Base-by-base conservation (phyloP, 2,329 filamentous ascomycete genomes). In the Chaetothyriales sp. region DNA sequence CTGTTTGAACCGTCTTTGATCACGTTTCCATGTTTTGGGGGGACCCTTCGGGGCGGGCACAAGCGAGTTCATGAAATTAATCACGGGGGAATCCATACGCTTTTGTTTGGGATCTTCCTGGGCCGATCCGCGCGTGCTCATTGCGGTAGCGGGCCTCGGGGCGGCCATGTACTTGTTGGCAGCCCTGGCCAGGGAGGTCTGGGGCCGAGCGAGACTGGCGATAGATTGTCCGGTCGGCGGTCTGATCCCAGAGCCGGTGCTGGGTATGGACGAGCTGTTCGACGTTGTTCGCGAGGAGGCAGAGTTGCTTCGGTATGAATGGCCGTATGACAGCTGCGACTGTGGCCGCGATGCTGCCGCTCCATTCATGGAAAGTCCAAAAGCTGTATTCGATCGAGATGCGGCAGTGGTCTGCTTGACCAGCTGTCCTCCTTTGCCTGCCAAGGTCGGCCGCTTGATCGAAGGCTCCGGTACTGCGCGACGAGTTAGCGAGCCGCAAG, bases 401-500 rank as follows among this genome's bases (percentile, higher is more conserved):
- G 70, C 67, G 53, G 68, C 62, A 28, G 65, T 61, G 47, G 66
- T 63, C 12, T 70, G 63, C 44, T 66, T 64, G 52, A 65, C 70
- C 28, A 68, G 73, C 53, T 83, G 78, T 54, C 65, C 73, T 28
- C 73, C 77, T 57, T 71, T 70, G 51, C 81, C 76, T 18, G 65
- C 66, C 22, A 81, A 65, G 12, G 76, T 77, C 60, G 79, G 79
- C 51, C 80, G 72, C 65, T 84, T 83, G 2, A 77, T 61, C 47
- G 79, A 74, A 18, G 79, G 72, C 59, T 78, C 71, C 19, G 67
- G 57, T 48, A 72, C 78, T 80, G 50, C 44, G 32, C 44, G 32
- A 43, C 19, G 25, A 28, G 42, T 51, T 25, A 56, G 53, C 49
- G 32, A 55, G 51, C 43, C 44, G 78, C 73, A 39, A 65, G 69